Evolutionary conservation across 306 rosid genomes (phyloP), one percentile per base, ranked within the genome.

Genomic region (Lathyrus aphaca): DNA sequence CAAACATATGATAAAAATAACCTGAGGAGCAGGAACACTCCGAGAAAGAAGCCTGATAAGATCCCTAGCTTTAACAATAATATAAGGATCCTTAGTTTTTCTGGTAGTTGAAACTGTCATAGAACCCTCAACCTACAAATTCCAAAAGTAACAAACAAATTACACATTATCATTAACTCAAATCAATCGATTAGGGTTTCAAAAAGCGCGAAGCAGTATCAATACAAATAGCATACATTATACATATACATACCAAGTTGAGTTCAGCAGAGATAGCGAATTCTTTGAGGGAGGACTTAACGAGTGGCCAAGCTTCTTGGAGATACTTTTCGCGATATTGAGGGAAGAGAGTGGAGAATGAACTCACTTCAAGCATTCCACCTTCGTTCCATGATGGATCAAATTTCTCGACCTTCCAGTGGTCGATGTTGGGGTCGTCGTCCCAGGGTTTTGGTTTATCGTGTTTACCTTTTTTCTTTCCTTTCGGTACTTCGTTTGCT

Each of bases 361-460:
- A 76, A 69, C 89, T 86, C 11, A 88, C 94, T 81, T 86, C 98
- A 8, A 93, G 86, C 96, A 93, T 79, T 72, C 98, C 97, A 0
- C 82, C 75, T 53, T 87, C 90, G 74, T 94, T 94, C 98, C 98
- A 94, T 1, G 97, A 83, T 30, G 97, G 88, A 23, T 90, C 92
- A 45, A 93, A 93, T 66, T 85, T 85, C 8, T 90, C 97, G 5
- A 93, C 17, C 65, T 74, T 88, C 97, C 97, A 93, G 5, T 18
- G 94, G 67, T 93, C 94, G 6, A 90, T 90, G 76, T 90, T 86
- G 0, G 98, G 98, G 67, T 93, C 97, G 0, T 93, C 98, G 29
- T 93, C 98, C 98, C 97, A 93, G 3, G 98, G 98, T 79, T 93
- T 93, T 1, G 97, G 98, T 79, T 88, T 93, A 66, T 90, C 96